Conservation (phyloP, 2,329 filamentous ascomycete species). For the Phoma herbarum region DNA sequence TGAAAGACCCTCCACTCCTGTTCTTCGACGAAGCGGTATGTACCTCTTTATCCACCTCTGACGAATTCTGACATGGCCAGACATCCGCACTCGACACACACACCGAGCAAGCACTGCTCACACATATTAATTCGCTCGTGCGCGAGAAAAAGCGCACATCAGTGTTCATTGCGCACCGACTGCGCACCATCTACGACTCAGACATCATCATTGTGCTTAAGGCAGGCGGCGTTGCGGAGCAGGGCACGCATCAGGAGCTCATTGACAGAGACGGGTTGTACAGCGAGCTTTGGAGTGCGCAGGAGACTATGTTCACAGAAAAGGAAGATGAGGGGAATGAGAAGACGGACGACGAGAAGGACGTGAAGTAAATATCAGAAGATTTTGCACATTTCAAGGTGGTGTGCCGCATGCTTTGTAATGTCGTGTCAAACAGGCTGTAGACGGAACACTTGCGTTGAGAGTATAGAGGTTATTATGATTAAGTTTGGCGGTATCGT, state of each 20-base stretch:
- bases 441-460: background rate
- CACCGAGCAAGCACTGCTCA: slow-evolving; percentile 88
- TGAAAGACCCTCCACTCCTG: slow-evolving; percentile 88
- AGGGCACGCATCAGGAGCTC: slow-evolving; percentile 85
- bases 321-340: slow-evolving; percentile 17
- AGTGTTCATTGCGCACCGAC: slow-evolving; percentile 91
- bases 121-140: slow-evolving; percentile 91
- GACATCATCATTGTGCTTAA: slow-evolving; percentile 90
- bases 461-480: background rate
- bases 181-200: slow-evolving; percentile 92
- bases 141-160: slow-evolving; percentile 89
- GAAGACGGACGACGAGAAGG: slow-evolving; percentile 4
- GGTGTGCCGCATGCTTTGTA: background rate
- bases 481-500: background rate
- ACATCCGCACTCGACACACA: slow-evolving; percentile 92
- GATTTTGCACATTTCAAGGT: background rate
- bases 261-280: slow-evolving; percentile 83
- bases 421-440: background rate
- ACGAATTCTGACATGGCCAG: slow-evolving; percentile 35
- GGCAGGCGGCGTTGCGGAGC: slow-evolving; percentile 85
- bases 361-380: slow-evolving; percentile 3
- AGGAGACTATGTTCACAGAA: slow-evolving; percentile 48
- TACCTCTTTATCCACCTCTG: slow-evolving; percentile 18
- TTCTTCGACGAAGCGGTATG: slow-evolving; percentile 91
- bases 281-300: slow-evolving; percentile 83